A percentile compares a stretch with the other conserved stretches of the same genome.
Evolutionary conservation across 2,329 filamentous ascomycete species (phyloP).

Genomic region (Fusarium pininemorale): DNA sequence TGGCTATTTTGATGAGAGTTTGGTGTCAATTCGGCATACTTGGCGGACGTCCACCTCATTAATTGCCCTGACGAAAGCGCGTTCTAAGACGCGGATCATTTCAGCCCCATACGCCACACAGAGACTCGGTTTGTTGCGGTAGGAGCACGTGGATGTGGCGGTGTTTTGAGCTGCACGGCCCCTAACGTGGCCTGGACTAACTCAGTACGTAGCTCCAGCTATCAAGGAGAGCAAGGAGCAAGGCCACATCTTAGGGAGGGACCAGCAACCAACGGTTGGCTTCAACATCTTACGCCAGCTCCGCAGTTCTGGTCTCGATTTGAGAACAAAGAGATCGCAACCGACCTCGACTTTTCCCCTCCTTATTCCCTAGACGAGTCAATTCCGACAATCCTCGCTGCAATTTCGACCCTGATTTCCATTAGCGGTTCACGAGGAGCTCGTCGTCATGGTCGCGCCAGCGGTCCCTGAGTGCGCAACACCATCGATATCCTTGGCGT

Average conservation of each 20-base stretch:
- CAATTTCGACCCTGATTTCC: background rate
- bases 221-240: conserved; percentile 36
- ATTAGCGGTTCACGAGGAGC: conserved; percentile 23
- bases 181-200: conserved; percentile 27
- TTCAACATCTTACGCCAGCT: conserved; percentile 33
- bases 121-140: background rate
- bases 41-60: conserved; percentile 27
- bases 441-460: conserved; percentile 72
- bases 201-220: conserved; percentile 37
- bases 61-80: conserved; percentile 32
- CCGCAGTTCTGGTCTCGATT: conserved; percentile 20
- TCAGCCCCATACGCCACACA: conserved; percentile 40
- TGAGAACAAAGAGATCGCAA: conserved; percentile 17
- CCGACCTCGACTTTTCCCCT: background rate
- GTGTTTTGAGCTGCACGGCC: conserved; percentile 33
- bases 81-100: conserved; percentile 38
- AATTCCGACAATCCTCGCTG: background rate
- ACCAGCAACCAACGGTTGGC: conserved; percentile 35
- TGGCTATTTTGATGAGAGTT: conserved; percentile 10
- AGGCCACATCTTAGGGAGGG: conserved; percentile 45
- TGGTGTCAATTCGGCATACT: conserved; percentile 24
- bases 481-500: conserved; percentile 2
- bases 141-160: conserved; percentile 42
- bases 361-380: background rate
- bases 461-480: conserved; percentile 75